Evolutionary conservation across 331 rosid genomes (phyloP).

Genomic region (Spiraea crenata): DNA sequence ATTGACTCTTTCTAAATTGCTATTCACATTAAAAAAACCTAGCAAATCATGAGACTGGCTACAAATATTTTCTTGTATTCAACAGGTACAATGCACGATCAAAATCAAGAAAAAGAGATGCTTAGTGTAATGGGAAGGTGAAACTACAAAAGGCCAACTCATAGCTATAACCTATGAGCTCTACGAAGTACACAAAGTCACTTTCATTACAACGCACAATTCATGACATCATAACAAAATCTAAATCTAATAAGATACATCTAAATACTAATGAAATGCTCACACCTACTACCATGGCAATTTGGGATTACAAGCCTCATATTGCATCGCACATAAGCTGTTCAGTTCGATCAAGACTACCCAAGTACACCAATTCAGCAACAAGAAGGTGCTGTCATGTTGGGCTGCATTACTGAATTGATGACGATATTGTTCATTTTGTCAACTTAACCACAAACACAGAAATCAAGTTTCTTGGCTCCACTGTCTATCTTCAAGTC

Average conservation of each 20-base stretch:
- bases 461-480: conserved; percentile 20
- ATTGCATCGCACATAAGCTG: conserved; percentile 16
- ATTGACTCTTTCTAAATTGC: too few relatives aligned
- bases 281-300: background rate
- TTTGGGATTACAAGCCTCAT: conserved; percentile 13
- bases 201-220: background rate
- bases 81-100: background rate
- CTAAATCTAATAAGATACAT: background rate
- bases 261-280: conserved; percentile 6
- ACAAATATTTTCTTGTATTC: too few relatives aligned
- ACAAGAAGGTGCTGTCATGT: conserved; percentile 26
- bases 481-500: conserved; percentile 21
- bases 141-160: background rate
- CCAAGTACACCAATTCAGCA: conserved; percentile 14
- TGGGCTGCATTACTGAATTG: conserved; percentile 19
- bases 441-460: background rate
- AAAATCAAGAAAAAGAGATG: background rate
- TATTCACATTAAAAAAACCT: too few relatives aligned
- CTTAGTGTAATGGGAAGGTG: background rate
- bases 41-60: too few relatives aligned
- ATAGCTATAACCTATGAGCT: background rate
- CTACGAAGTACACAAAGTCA: background rate
- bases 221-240: background rate
- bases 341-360: background rate
- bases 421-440: conserved; percentile 20